Evolutionary conservation across 1,284 basidiomycete species (phyloP), one percentile per base, ranked within the genome.

Genomic region (Testicularia cyperi): DNA sequence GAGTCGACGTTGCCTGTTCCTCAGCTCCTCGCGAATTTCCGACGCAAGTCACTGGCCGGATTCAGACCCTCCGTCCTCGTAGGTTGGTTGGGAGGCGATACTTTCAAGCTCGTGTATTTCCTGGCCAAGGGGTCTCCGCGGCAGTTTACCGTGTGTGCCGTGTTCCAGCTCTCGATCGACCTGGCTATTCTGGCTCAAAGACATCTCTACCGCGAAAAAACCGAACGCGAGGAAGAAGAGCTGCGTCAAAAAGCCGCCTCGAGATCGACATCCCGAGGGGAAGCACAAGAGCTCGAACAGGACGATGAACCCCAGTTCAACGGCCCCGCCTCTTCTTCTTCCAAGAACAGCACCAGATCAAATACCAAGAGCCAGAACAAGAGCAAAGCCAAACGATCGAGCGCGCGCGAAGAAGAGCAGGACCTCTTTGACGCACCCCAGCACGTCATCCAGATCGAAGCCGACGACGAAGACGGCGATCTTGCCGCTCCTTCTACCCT

Each of bases 1-100:
- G 81, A 82, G 67, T 80, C 80, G 0, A 70, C 44, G 18, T 22
- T 65, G 21, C 65, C 81, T 0, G 44, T 49, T 25, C 54, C 55
- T 31, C 48, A 54, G 30, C 33, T 48, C 26, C 39, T 65, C 37
- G 54, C 55, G 24, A 82, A 82, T 54, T 79, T 90, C 86, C 67
- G 88, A 86, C 68, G 85, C 64, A 83, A 83, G 36, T 88, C 87
- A 1, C 77, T 90, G 28, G 88, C 88, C 73, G 89, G 89, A 10
- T 91, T 92, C 78, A 82, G 88, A 27, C 80, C 84, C 73, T 88
- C 86, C 3, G 91, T 90, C 0, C 77, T 91, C 32, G 79, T 80
- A 38, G 81, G 81, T 53, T 53, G 79, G 23, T 64, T 78, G 5
- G 68, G 47, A 0, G 72, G 77, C 9, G 79, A 79, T 31, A 72